Conservation (phyloP, 2,329 filamentous ascomycete species). For the Decorospora gaudefroyi region DNA sequence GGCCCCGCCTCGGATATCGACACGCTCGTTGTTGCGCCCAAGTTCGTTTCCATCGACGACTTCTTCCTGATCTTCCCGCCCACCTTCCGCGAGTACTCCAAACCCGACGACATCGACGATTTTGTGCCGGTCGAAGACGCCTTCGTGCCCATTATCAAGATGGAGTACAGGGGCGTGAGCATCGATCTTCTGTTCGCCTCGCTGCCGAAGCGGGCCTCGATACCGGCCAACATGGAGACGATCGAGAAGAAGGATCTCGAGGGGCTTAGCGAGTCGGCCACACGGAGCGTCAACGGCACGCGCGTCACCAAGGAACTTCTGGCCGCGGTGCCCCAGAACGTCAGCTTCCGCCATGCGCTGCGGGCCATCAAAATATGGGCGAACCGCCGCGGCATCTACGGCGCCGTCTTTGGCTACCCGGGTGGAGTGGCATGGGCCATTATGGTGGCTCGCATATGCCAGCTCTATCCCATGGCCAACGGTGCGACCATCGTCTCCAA, state of each 20-base stretch:
- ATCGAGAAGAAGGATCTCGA: slow-evolving; percentile 83
- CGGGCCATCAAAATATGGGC: slow-evolving; percentile 97
- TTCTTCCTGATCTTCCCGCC: slow-evolving; percentile 91
- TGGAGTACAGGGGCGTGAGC: slow-evolving; percentile 86
- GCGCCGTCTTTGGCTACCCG: slow-evolving; percentile 94
- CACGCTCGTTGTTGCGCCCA: slow-evolving; percentile 88
- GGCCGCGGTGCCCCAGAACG: slow-evolving; percentile 82
- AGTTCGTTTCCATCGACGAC: slow-evolving; percentile 84
- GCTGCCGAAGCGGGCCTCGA: slow-evolving; percentile 48
- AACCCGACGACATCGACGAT: slow-evolving; percentile 78
- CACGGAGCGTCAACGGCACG: slow-evolving; percentile 90
- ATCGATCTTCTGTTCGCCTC: slow-evolving; percentile 81
- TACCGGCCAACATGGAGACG: slow-evolving; percentile 67
- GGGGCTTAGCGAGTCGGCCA: slow-evolving; percentile 82
- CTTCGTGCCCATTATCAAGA: slow-evolving; percentile 96
- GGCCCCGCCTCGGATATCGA: slow-evolving; percentile 97
- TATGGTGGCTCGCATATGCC: slow-evolving; percentile 92
- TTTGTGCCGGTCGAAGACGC: slow-evolving; percentile 85
- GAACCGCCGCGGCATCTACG: slow-evolving; percentile 87
- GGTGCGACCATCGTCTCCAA: slow-evolving; percentile 87
- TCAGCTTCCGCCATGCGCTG: slow-evolving; percentile 85
- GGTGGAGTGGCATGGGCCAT: slow-evolving; percentile 98
- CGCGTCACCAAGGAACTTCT: slow-evolving; percentile 93
- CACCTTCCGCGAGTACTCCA: slow-evolving; percentile 74
- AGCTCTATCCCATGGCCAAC: slow-evolving; percentile 91